phyloP scores from a whole-genome alignment of 78 protist genomes.

The Dictyostelium purpureum region DNA sequence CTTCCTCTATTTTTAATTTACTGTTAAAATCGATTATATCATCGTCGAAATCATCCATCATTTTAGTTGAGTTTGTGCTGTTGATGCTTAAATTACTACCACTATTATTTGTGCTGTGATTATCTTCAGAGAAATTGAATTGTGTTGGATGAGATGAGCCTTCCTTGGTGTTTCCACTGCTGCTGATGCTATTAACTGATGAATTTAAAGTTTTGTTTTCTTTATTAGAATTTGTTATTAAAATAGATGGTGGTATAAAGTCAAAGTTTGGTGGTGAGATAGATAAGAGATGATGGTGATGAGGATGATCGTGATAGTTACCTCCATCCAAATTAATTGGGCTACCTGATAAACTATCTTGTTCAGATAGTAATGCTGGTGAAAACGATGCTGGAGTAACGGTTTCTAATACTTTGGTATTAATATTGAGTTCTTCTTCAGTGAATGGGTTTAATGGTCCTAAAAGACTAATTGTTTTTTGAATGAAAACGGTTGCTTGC shows the following conservation, averaged over 20 bases:
- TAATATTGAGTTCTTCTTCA: background rate
- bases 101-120: too few relatives aligned
- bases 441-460: constrained; percentile 21
- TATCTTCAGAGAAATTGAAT: background rate
- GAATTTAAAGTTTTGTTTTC: background rate
- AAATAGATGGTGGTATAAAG: background rate
- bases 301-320: background rate
- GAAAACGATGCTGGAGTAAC: background rate
- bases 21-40: background rate
- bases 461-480: background rate
- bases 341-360: background rate
- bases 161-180: background rate
- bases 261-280: background rate
- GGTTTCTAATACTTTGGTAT: constrained; percentile 1
- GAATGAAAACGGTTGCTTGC: background rate
- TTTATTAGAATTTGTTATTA: background rate
- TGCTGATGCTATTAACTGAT: background rate
- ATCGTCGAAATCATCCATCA: background rate
- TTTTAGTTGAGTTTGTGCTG: background rate
- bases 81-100: too few relatives aligned
- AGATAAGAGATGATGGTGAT: background rate
- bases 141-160: background rate
- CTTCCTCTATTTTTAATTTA: background rate
- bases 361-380: background rate
- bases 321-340: background rate